Base-by-base conservation (phyloP, 352 stramenopile species). In the Pythium monospermum region DNA sequence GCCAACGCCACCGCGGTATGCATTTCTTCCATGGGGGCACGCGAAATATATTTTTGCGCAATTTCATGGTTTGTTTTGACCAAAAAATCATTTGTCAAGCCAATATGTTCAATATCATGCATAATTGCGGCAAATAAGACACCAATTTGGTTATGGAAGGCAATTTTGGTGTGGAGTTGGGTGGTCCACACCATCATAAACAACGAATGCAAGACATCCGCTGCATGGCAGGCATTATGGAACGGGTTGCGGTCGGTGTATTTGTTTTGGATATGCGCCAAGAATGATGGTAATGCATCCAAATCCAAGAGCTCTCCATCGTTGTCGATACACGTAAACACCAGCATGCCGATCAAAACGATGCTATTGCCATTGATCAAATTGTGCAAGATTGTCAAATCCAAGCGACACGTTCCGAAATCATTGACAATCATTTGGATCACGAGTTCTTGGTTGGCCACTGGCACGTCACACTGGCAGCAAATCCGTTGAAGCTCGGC, bases 61-160 rank as follows among this genome's bases (percentile, higher is more conserved):
- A 92, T 83, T 11, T 61, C 68, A 58, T 92, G 81, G 48, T 76
- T 73, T 15, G 72, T 87, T 53, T 86, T 83, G 36, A 87, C 72
- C 22, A 92, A 43, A 46, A 86, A 92, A 46, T 88, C 74, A 64
- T 92, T 92, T 16, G 68, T 88, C 18, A 89, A 64, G 8, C 81
- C 81, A 41, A 87, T 61, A 57, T 92, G 82, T 35, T 86, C 76
- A 39, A 89, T 76, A 59, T 92, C 82, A 41, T 92, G 82, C 73
- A 90, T 87, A 38, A 91, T 64, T 3, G 82, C 82, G 1, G 74
- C 82, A n/a, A 92, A 59, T 8, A 92, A 54, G 1, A 71, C 77
- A 6, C 69, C 79, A 21, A 91, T 70, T 56, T 91, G 76, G 49
- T 88, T 87, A 63, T 87, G 72, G 41, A 63, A 43, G 1, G 69